Percentiles rank a stretch among this genome's conserved stretches.
phyloP scores from a whole-genome alignment of 139 green algal species.

The Chlorella vulgaris region DNA sequence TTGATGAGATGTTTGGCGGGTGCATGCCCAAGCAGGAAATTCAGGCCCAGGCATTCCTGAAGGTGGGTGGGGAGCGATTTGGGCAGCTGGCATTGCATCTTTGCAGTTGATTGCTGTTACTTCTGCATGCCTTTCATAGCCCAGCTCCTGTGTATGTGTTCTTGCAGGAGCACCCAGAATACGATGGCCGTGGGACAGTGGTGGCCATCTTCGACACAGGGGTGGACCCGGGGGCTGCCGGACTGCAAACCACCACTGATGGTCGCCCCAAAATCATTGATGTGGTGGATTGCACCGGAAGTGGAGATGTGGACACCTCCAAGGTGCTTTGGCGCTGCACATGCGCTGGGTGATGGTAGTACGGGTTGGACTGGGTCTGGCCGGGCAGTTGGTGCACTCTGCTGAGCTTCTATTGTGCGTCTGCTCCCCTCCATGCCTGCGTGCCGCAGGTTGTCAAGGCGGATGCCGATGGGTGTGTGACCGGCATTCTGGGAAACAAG shows the following conservation, averaged over 20 bases:
- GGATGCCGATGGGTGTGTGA: conserved; percentile 70
- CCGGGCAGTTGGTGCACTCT: too few relatives aligned
- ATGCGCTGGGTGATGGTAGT: too few relatives aligned
- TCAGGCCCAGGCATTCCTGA: conserved; percentile 66
- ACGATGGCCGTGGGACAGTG: conserved; percentile 81
- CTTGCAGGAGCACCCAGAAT: conserved; percentile 69
- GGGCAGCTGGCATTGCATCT: too few relatives aligned
- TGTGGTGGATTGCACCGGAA: conserved; percentile 84
- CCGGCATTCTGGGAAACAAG: conserved; percentile 55
- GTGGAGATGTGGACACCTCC: conserved; percentile 87
- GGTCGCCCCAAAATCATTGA: conserved; percentile 83
- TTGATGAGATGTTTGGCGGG: conserved; percentile 37
- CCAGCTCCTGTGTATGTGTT: too few relatives aligned
- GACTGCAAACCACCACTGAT: conserved; percentile 80
- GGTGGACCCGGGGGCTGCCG: conserved; percentile 73
- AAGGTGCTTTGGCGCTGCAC: conserved; percentile 41
- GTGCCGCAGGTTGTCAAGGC: conserved; percentile 51
- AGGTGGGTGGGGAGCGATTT: conserved; percentile 31
- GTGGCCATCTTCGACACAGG: conserved; percentile 93
- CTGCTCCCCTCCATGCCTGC: neutral
- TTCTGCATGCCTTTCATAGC: too few relatives aligned
- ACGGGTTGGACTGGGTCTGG: too few relatives aligned
- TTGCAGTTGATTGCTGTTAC: too few relatives aligned
- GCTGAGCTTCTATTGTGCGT: too few relatives aligned
- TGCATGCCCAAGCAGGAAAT: conserved; percentile 88